These are phyloP conservation scores for Tilletia setariae DNA, from an alignment of 1,284 basidiomycete genomes.

Conservation along the genomic window DNA sequence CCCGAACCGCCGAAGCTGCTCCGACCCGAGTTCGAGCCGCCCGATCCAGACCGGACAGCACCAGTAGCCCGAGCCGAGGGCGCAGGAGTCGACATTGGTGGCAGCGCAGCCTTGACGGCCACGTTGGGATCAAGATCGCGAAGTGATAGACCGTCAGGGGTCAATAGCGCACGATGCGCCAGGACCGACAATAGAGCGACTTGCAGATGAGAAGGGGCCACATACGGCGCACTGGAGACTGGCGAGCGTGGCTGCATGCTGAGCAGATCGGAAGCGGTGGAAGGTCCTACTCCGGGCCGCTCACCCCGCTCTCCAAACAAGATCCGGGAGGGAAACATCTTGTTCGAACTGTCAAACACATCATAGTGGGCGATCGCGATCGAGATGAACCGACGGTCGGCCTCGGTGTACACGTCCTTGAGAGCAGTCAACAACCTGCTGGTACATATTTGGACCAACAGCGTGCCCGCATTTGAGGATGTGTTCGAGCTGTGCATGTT, in stretches of 20 bases:
- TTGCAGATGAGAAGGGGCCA: constrained; percentile 33
- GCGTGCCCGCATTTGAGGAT: constrained; percentile 22
- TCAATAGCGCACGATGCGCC: constrained; percentile 36
- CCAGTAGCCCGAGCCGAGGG: constrained; percentile 2
- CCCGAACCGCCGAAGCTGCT: background rate
- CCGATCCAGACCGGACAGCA: background rate
- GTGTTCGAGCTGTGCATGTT: too few relatives aligned
- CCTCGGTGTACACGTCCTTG: constrained; percentile 31
- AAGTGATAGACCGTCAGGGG: constrained; percentile 34
- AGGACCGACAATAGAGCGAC: constrained; percentile 39
- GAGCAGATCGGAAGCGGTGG: background rate
- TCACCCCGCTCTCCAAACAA: constrained; percentile 29
- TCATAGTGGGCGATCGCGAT: constrained; percentile 40
- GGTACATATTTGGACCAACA: constrained; percentile 25
- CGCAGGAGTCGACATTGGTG: background rate
- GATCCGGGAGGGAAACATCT: constrained; percentile 38
- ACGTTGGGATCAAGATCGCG: constrained; percentile 36
- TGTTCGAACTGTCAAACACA: constrained; percentile 38
- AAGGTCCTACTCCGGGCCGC: constrained; percentile 15
- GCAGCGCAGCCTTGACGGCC: constrained; percentile 30
- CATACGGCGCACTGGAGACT: constrained; percentile 12
- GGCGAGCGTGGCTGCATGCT: constrained; percentile 7
- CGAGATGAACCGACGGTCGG: constrained; percentile 38
- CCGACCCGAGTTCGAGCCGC: background rate
- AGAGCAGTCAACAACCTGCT: constrained; percentile 34